phyloP scores from a whole-genome alignment of 768 basidiomycete species.

The Exidia glandulosa region DNA sequence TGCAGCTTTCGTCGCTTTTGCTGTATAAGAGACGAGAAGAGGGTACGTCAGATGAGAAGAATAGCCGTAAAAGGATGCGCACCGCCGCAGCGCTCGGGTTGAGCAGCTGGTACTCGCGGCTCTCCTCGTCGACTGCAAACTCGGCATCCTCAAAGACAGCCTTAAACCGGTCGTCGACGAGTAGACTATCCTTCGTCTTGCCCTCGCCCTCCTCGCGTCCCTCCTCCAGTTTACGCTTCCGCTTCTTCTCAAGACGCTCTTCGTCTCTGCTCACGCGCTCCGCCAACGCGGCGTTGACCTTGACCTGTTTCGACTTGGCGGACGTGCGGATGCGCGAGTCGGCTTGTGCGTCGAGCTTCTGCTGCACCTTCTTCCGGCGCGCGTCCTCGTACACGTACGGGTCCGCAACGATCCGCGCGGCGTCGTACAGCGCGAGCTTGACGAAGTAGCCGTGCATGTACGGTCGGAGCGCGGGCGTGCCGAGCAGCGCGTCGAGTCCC shows the following conservation, averaged over 20 bases:
- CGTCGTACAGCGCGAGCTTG: constrained; percentile 89
- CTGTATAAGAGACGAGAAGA: not conserved
- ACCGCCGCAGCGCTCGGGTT: constrained; percentile 75
- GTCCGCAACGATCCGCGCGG: constrained; percentile 90
- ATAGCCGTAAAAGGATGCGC: constrained; percentile 23
- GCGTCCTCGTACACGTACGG: constrained; percentile 94
- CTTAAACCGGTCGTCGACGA: constrained; percentile 82
- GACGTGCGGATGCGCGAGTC: constrained; percentile 83
- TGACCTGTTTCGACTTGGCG: constrained; percentile 47
- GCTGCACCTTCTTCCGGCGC: constrained; percentile 74
- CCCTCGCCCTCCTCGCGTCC: constrained; percentile 9
- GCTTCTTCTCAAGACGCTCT: constrained; percentile 20
- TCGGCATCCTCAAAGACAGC: constrained; percentile 85
- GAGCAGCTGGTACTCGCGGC: constrained; percentile 80
- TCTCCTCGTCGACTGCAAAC: constrained; percentile 83
- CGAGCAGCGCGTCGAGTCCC: constrained; percentile 89
- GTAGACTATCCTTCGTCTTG: constrained; percentile 36
- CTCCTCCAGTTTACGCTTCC: constrained; percentile 18
- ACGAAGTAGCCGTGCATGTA: constrained; percentile 99
- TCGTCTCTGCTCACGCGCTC: constrained; percentile 55
- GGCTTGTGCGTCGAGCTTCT: constrained; percentile 87
- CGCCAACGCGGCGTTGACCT: constrained; percentile 79
- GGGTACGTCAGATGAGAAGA: not conserved
- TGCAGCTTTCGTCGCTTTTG: not conserved
- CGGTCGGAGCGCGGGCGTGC: constrained; percentile 90